These are phyloP conservation scores for Trapa bicornis DNA, from an alignment of 345 rosid genomes.

Conservation along the genomic window DNA sequence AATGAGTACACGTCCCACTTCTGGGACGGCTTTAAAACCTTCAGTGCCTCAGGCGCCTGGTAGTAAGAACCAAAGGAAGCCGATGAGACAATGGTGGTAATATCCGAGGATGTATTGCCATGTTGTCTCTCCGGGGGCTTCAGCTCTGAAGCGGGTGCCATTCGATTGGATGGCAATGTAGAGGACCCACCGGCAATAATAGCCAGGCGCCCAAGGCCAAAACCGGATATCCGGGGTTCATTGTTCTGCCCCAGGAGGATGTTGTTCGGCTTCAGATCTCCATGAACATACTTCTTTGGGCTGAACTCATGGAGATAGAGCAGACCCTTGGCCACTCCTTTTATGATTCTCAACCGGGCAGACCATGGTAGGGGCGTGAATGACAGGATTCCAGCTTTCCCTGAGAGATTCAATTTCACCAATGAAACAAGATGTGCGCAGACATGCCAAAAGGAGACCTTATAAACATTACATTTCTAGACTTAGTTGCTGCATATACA, in stretches of 20 bases:
- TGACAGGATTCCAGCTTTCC: conserved; percentile 61
- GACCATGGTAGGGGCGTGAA: conserved; percentile 63
- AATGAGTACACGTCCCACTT: conserved; percentile 95
- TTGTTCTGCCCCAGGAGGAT: conserved; percentile 64
- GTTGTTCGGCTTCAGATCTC: conserved; percentile 81
- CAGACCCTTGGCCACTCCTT: conserved; percentile 70
- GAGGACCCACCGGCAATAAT: conserved; percentile 91
- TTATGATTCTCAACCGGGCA: conserved; percentile 50
- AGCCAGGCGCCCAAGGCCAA: conserved; percentile 85
- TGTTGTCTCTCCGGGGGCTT: conserved; percentile 57
- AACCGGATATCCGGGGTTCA: conserved; percentile 76
- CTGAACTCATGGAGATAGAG: conserved; percentile 81
- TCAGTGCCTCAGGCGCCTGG: conserved; percentile 83
- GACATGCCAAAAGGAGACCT: not conserved
- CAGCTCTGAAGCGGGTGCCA: conserved; percentile 15
- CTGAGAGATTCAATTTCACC: conserved; percentile 19
- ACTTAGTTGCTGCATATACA: no score
- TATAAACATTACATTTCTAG: not conserved
- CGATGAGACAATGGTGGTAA: conserved; percentile 32
- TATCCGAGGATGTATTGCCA: conserved; percentile 47
- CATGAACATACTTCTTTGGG: conserved; percentile 87
- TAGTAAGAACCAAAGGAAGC: conserved; percentile 48
- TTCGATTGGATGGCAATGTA: conserved; percentile 51
- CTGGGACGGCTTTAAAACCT: conserved; percentile 82
- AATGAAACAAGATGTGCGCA: not conserved